A percentile compares a stretch with the other conserved stretches of the same genome.
phyloP scores from a whole-genome alignment of 176 grass and related monocot genomes.

The Bromus sterilis region DNA sequence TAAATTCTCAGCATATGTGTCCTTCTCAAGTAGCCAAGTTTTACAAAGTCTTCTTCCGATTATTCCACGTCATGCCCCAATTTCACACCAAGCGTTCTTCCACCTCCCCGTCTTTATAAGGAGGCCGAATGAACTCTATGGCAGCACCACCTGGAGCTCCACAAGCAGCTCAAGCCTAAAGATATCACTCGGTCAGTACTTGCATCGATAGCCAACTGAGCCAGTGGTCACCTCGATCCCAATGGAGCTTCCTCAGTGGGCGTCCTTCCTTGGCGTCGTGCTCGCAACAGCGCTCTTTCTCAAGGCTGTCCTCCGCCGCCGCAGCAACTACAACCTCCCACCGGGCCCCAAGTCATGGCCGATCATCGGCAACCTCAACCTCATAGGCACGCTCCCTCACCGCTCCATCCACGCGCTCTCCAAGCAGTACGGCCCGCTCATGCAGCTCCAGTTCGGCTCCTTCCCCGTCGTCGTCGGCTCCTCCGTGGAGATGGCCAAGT shows the following conservation, averaged over 20 bases:
- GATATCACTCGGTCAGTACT: not conserved
- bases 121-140: not conserved
- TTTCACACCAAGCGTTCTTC: not conserved
- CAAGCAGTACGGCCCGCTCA: constrained; percentile 42
- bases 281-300: constrained; percentile 32
- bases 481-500: constrained; percentile 47
- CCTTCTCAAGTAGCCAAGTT: not conserved
- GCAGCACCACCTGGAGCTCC: not conserved
- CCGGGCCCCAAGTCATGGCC: constrained; percentile 53
- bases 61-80: not conserved
- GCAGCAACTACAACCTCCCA: constrained; percentile 41
- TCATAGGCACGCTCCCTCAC: constrained; percentile 48
- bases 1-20: not conserved
- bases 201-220: not conserved
- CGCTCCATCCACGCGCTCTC: constrained; percentile 55
- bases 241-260: constrained; percentile 52
- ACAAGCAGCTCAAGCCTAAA: not conserved
- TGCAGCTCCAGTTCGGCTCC: constrained; percentile 47
- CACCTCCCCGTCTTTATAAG: constrained; percentile 6
- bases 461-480: constrained; percentile 47
- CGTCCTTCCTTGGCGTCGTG: constrained; percentile 27
- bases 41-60: constrained; percentile 7
- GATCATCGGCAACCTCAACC: constrained; percentile 63
- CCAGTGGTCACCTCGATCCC: not conserved
- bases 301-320: constrained; percentile 12